Base-by-base conservation (phyloP, 768 basidiomycete genomes). In the Mycena vulgaris region DNA sequence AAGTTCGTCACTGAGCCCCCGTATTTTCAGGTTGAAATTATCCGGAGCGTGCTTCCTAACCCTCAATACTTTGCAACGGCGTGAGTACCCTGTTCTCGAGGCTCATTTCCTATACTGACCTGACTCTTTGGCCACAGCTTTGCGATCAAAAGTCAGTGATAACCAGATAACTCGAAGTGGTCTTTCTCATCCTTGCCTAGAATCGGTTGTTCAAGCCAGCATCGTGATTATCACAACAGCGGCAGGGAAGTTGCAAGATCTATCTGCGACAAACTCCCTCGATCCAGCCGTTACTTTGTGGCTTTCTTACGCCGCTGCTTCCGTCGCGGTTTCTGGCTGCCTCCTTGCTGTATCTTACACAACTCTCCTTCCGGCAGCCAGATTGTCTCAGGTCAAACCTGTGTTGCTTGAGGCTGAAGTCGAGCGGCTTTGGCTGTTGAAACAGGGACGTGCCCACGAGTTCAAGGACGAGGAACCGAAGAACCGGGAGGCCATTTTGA, bases 181-280 rank as follows among this genome's bases (percentile, higher is more conserved):
- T n/a, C n/a, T n/a, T n/a, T n/a, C n/a, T n/a, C 16, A 25, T 45
- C 14, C 16, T 23, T 35, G 9, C n/a, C 51, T 72, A 84, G 83
- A 84, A 74, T 84, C 83, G 31, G 79, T 83, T 30, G 80, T 84
- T 1, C 84, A 85, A 70, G 83, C 80, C 10, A 82, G 80, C 33
- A 82, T 83, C 53, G 82, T 84, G 28, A 84, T 85, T 70, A 83
- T 84, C 72, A 83, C 83, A 11, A 83, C 80, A 21, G 83, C 81
- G 0, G 82, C 83, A 4, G 83, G 84, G 23, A 80, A 81, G 65
- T 73, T 84, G 16, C 84, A 85, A 72, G 84, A 83, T 72, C 70
- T 76, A 60, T 78, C 83, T 5, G 61, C 77, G 10, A 76, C 73
- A 63, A 49, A 79, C 74, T 82, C 82, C 10, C 81, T 84, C 57